Conservation (phyloP, 2,329 filamentous ascomycete genomes). For the Orbilia javanica region DNA sequence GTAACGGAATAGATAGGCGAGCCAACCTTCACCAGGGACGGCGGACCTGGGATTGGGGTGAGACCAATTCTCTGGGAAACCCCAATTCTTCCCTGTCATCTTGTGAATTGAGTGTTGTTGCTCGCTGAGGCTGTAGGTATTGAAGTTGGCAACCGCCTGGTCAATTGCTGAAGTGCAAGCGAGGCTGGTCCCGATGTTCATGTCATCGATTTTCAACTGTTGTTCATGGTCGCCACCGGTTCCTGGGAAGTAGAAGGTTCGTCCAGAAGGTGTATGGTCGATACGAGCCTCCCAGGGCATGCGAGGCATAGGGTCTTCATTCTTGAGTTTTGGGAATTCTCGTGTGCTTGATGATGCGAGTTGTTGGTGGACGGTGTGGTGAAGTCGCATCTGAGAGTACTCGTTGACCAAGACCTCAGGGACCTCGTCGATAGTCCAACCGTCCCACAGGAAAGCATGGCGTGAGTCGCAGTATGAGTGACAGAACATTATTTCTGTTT, state of each 20-base stretch:
- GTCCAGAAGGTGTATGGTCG: constrained; percentile 21
- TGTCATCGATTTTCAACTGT: constrained; percentile 39
- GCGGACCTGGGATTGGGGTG: constrained; percentile 20
- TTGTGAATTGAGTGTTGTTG: constrained; percentile 75
- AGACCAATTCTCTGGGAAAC: constrained; percentile 69
- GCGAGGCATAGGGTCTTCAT: constrained; percentile 44
- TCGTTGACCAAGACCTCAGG: constrained; percentile 13
- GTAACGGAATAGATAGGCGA: constrained; percentile 46
- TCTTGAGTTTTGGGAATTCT: constrained; percentile 21
- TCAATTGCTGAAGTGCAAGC: constrained; percentile 48
- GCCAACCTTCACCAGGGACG: constrained; percentile 30
- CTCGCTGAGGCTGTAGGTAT: constrained; percentile 30
- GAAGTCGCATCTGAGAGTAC: constrained; percentile 38
- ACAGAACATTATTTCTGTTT: constrained; percentile 51
- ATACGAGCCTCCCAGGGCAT: constrained; percentile 53
- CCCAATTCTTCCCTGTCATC: constrained; percentile 73
- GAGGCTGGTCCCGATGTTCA: constrained; percentile 24
- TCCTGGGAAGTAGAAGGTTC: constrained; percentile 51
- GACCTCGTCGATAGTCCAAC: constrained; percentile 31
- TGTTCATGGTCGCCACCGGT: constrained; percentile 43
- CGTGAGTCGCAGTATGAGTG: constrained; percentile 51
- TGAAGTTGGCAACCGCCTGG: constrained; percentile 38
- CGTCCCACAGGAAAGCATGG: constrained; percentile 49
- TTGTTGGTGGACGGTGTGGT: constrained; percentile 39
- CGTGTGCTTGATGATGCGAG: constrained; percentile 3